phyloP scores from a whole-genome alignment of 2,329 filamentous ascomycete genomes.

The Bipolaris victoriae region DNA sequence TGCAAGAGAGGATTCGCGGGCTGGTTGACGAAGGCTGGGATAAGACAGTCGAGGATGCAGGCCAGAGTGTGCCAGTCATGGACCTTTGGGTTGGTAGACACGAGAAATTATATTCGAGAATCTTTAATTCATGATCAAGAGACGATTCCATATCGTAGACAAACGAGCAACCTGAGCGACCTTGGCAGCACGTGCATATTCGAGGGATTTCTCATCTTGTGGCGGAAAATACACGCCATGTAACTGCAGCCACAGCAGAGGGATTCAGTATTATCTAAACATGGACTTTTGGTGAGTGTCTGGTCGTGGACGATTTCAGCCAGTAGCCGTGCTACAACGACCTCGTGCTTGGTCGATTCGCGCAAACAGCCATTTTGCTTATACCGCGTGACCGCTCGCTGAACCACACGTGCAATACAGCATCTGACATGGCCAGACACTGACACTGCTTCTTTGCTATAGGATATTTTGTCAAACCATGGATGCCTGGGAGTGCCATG shows the following conservation, averaged over 20 bases:
- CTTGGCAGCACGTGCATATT: neutral
- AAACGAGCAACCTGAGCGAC: neutral
- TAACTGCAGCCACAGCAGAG: neutral
- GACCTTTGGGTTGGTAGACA: constrained; percentile 85
- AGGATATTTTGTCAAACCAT: neutral
- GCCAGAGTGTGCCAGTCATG: constrained; percentile 76
- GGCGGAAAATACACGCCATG: neutral
- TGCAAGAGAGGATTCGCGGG: constrained; percentile 64
- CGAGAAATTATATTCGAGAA: constrained; percentile 81
- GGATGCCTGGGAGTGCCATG: too few relatives aligned
- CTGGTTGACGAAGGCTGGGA: constrained; percentile 67
- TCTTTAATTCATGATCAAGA: constrained; percentile 74
- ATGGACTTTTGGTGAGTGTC: too few relatives aligned
- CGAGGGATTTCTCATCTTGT: neutral
- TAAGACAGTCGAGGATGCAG: constrained; percentile 67
- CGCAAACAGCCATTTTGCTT: constrained; percentile 10
- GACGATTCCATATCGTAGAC: neutral
- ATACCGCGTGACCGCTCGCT: constrained; percentile 19
- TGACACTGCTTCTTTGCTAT: neutral
- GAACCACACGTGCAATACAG: neutral
- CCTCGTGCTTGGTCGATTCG: constrained; percentile 26
- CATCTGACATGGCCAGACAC: neutral
- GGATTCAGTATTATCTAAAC: neutral
- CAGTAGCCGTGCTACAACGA: constrained; percentile 2
- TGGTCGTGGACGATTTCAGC: neutral